phyloP scores from a whole-genome alignment of 1,139 yeast genomes.

The Yamadazyma triangularis region DNA sequence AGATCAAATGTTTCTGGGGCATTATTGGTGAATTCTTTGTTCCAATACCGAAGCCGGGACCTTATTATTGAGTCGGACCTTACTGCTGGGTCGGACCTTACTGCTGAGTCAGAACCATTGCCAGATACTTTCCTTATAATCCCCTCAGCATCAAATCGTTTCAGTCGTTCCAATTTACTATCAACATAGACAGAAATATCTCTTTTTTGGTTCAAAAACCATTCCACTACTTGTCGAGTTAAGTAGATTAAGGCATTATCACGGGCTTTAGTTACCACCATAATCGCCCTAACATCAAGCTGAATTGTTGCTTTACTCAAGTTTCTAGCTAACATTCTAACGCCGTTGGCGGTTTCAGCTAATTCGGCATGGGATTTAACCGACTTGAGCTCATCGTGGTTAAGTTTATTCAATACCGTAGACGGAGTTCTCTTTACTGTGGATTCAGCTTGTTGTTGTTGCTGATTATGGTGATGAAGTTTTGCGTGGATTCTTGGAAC shows the following conservation, averaged over 20 bases:
- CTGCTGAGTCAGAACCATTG: neutral
- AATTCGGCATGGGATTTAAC: slow-evolving; percentile 68
- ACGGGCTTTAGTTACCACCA: slow-evolving; percentile 83
- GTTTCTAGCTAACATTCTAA: slow-evolving; percentile 72
- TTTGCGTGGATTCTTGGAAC: slow-evolving; percentile 35
- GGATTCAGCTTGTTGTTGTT: too few species aligned
- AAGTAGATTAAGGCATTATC: slow-evolving; percentile 72
- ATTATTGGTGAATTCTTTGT: slow-evolving; percentile 48
- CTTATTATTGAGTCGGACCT: slow-evolving; percentile 18
- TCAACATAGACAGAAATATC: slow-evolving; percentile 69
- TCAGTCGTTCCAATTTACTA: slow-evolving; percentile 52
- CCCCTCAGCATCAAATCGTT: slow-evolving; percentile 53
- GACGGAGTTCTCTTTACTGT: slow-evolving; percentile 18
- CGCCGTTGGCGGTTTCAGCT: slow-evolving; percentile 86
- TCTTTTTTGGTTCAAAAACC: slow-evolving; percentile 51
- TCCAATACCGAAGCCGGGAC: slow-evolving; percentile 61
- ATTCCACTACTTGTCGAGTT: slow-evolving; percentile 74
- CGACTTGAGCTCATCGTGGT: slow-evolving; percentile 35
- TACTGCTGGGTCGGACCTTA: slow-evolving; percentile 17
- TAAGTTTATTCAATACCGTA: slow-evolving; percentile 29
- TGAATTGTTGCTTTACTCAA: slow-evolving; percentile 71
- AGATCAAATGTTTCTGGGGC: slow-evolving; percentile 66
- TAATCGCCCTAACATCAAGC: slow-evolving; percentile 61
- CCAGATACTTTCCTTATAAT: slow-evolving; percentile 38
- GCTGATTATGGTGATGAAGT: slow-evolving; percentile 25